Conservation (phyloP, 2,329 filamentous ascomycete genomes). For the Phyllosticta capitalensis region DNA sequence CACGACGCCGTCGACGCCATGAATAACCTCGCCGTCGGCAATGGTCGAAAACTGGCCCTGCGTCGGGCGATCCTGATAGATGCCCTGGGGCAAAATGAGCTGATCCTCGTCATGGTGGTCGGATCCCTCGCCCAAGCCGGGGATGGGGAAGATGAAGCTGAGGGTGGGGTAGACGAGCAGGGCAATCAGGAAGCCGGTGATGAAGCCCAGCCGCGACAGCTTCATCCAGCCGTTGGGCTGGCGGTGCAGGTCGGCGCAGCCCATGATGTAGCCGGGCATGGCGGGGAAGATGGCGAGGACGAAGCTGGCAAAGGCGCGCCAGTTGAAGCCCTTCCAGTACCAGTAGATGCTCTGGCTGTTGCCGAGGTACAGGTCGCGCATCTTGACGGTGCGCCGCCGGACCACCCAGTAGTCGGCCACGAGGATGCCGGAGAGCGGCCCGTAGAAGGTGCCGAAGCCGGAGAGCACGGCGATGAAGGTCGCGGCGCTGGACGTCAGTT, state of each 20-base stretch:
- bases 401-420: slow-evolving; percentile 39
- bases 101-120: background rate
- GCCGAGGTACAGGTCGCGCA: slow-evolving; percentile 35
- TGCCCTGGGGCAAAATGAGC: background rate
- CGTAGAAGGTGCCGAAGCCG: slow-evolving; percentile 39
- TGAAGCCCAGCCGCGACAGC: background rate
- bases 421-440: slow-evolving; percentile 38
- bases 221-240: background rate
- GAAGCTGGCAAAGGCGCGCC: slow-evolving; percentile 22
- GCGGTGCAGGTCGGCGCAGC: slow-evolving; percentile 1
- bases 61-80: background rate
- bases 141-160: slow-evolving; percentile 32
- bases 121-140: slow-evolving; percentile 29
- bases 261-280: background rate
- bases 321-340: slow-evolving; percentile 36
- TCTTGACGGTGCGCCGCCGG: slow-evolving; percentile 29
- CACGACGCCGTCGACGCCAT: background rate
- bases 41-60: background rate
- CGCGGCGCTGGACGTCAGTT: background rate
- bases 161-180: slow-evolving; percentile 21
- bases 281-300: background rate
- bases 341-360: slow-evolving; percentile 32
- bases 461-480: slow-evolving; percentile 27
- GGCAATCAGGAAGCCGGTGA: slow-evolving; percentile 31
- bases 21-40: background rate